Percentiles rank a stretch among this genome's conserved stretches.
Evolutionary conservation across 140 eudicot species (phyloP).

Genomic region (Ambrosia hybrid): DNA sequence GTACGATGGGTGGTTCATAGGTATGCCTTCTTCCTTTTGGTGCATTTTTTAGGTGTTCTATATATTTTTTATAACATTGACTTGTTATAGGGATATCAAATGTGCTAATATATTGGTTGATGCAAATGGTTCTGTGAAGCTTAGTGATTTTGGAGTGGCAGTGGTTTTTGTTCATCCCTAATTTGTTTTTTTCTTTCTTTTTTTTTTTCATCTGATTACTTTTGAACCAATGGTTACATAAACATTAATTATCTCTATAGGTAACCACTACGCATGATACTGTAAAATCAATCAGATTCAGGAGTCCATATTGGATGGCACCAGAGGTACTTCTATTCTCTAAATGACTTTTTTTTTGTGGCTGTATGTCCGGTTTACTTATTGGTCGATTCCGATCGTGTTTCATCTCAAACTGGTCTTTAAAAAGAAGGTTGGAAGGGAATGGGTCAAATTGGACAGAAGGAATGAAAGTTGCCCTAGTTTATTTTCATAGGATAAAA

Average conservation of each 20-base stretch:
- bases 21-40: constrained; percentile 29
- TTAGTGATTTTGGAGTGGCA: constrained; percentile 96
- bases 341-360: neutral
- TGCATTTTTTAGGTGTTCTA: neutral
- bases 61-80: too few species aligned
- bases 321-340: constrained; percentile 61
- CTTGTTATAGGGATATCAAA: constrained; percentile 64
- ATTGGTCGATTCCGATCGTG: neutral
- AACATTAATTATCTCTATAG: constrained; percentile 33
- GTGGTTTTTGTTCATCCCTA: constrained; percentile 51
- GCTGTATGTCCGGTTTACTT: neutral
- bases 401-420: neutral
- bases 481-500: neutral
- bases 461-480: neutral
- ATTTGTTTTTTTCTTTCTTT: too few species aligned
- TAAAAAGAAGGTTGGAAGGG: neutral
- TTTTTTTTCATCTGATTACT: neutral
- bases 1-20: constrained; percentile 71
- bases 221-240: too few species aligned
- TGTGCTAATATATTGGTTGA: constrained; percentile 90
- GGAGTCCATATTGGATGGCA: constrained; percentile 93
- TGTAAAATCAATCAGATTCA: too few species aligned
- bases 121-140: constrained; percentile 76
- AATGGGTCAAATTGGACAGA: too few species aligned
- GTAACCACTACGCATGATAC: constrained; percentile 64